Evolutionary conservation across 208 protist species (phyloP).

Genomic region (Acanthamoeba divionensis): DNA sequence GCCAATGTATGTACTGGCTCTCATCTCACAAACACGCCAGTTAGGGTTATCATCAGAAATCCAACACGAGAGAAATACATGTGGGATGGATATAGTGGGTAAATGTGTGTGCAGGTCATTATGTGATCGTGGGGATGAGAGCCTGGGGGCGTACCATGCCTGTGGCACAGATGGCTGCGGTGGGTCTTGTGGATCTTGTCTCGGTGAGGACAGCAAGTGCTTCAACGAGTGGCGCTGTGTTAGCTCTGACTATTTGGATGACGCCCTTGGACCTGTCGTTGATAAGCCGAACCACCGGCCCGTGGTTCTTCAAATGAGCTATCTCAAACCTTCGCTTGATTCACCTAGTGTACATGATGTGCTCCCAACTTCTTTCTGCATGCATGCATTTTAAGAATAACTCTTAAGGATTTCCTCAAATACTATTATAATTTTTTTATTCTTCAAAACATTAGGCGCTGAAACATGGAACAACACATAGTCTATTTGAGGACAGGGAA

Average conservation of each 20-base stretch:
- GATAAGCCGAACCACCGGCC: not conserved
- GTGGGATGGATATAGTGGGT: not conserved
- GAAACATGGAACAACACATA: too few species aligned
- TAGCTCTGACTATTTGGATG: not conserved
- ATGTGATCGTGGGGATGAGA: not conserved
- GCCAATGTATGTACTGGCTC: not conserved
- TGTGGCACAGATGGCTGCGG: not conserved
- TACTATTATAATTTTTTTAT: too few species aligned
- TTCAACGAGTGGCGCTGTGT: conserved; percentile 49
- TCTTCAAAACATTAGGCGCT: too few species aligned
- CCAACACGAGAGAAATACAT: not conserved
- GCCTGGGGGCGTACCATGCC: not conserved
- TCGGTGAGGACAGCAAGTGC: not conserved
- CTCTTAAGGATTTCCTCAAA: too few species aligned
- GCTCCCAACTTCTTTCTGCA: not conserved
- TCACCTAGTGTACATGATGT: not conserved
- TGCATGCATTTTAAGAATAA: too few species aligned
- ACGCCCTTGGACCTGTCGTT: not conserved
- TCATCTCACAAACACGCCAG: too few species aligned
- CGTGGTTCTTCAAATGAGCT: not conserved
- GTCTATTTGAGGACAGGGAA: too few species aligned
- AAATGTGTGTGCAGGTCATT: not conserved
- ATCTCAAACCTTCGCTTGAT: not conserved
- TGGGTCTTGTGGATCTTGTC: not conserved
- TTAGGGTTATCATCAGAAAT: too few species aligned